Base-by-base conservation (phyloP, 2,329 filamentous ascomycete species). In the Trichoderma atrobrunneum region DNA sequence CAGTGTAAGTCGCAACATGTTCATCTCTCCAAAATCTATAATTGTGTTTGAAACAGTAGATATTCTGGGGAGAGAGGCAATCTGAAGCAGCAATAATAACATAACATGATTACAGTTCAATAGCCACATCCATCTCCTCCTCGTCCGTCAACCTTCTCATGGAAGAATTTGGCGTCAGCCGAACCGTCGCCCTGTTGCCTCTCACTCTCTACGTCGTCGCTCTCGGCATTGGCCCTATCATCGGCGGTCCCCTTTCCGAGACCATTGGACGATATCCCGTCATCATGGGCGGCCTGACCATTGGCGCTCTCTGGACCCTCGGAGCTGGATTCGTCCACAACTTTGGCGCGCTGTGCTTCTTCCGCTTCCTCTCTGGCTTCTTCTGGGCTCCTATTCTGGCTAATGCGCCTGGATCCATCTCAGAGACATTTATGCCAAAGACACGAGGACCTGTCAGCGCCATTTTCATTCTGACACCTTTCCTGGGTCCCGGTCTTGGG, bases 131-230 rank as follows among this genome's bases (percentile, higher is more conserved):
- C 12, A 84, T 89, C 73, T 85, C 88, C 76, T 87, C 85, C 34
- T 82, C 87, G 0, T 85, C 84, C 5, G 77, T 83, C 26, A 61
- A 74, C 2, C 80, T 86, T 4, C 77, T 91, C 7, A 85, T 85
- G 80, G 54, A 76, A 0, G 82, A 87, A 7, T 92, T 92, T 77
- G 74, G 83, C 59, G 83, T 90, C 14, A 84, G 83, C 16, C 83
- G 84, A 63, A 90, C 87, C 1, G 83, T 85, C 8, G 87, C 89
- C 0, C 81, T 92, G n/a, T 79, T 91, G 0, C 87, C 87, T 0
- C 78, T 92, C 0, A 86, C 89, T 0, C 78, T 90, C 7, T 92
- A 90, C 77, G 85, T 89, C 7, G 79, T 91, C 11, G 89, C 89
- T 0, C 83, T 92, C 0, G 88, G 82, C 3, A 81, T 90, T 18